A percentile compares a stretch with the other conserved stretches of the same genome.
Evolutionary conservation across 768 basidiomycete species (phyloP).

Genomic region (Scleroderma bovista): DNA sequence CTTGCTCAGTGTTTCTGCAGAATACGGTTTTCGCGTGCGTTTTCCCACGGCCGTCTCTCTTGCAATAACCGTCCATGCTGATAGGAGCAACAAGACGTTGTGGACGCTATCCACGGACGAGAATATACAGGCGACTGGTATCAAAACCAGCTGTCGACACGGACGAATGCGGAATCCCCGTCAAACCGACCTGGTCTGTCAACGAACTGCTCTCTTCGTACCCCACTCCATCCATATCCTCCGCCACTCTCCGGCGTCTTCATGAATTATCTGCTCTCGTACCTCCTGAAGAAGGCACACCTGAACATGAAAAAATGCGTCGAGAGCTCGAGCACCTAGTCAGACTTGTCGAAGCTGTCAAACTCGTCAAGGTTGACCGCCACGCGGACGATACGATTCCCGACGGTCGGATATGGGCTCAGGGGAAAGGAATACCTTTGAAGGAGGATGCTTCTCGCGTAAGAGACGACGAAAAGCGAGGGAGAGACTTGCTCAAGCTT

Average conservation of each 20-base stretch:
- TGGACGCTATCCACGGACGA: background rate
- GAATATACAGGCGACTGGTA: background rate
- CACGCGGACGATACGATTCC: constrained; percentile 28
- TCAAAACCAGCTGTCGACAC: constrained; percentile 23
- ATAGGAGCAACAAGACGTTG: constrained; percentile 1
- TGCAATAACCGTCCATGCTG: no score
- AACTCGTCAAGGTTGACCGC: constrained; percentile 42
- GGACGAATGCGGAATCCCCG: constrained; percentile 61
- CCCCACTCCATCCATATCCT: constrained; percentile 56
- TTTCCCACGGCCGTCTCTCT: no score
- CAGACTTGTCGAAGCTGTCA: constrained; percentile 77
- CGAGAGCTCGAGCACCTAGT: constrained; percentile 65
- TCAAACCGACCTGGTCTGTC: constrained; percentile 75
- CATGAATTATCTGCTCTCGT: constrained; percentile 70
- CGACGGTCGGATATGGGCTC: constrained; percentile 40
- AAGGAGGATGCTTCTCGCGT: constrained; percentile 7
- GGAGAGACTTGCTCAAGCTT: constrained; percentile 43
- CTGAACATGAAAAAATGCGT: constrained; percentile 46
- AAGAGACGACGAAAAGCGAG: constrained; percentile 26
- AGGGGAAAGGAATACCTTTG: constrained; percentile 31
- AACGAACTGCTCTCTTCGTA: constrained; percentile 72
- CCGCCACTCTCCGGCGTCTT: constrained; percentile 53
- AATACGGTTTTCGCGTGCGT: constrained; percentile 6
- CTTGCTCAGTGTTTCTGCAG: background rate
- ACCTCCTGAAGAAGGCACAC: constrained; percentile 56